Base-by-base conservation (phyloP, 208 protist genomes). In the Leishmania turanica region DNA sequence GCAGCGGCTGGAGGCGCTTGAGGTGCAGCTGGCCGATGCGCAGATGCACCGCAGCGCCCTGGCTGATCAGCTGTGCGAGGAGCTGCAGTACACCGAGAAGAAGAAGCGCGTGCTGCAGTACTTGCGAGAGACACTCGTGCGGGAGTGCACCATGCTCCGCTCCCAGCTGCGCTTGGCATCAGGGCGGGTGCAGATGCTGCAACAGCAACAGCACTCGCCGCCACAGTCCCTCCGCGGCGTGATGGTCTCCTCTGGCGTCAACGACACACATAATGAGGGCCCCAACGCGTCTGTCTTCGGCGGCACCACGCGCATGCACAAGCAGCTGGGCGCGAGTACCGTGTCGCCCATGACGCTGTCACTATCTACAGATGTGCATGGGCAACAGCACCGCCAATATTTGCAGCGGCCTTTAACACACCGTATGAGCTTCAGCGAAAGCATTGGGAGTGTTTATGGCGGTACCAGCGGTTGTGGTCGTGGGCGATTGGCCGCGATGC, bases 71-170 rank as follows among this genome's bases (percentile, higher is more conserved):
- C 81, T 96, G 21, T 75, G 80, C 17, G 87, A 95, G 53, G 92
- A 96, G 80, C 80, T 69, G 27, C 82, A 82, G 75, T 94, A 96
- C 81, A 88, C 84, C 2, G 85, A 90, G 21, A 82, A 87, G 42
- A 91, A 91, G 79, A 80, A 82, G 34, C 85, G 82, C 54, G 89
- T 97, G 19, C 62, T 98, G 17, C 83, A 96, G 68, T 96, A 98
- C 87, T 82, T 98, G 47, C 92, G 95, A 54, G 88, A 92, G 51
- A 97, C 93, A 3, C 87, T 98, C 13, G 88, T 95, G 73, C 87
- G 90, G 66, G 93, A 98, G 84, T 97, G 93, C 79, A 89, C 87
- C 56, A 84, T 90, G 77, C 91, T 98, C 7, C 93, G 95, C 54
- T 83, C 89, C 24, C 95, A 98, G 80, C 87, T 98, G 53, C 87